Conservation (phyloP, 345 rosid species). For the Luvunga scandens region DNA sequence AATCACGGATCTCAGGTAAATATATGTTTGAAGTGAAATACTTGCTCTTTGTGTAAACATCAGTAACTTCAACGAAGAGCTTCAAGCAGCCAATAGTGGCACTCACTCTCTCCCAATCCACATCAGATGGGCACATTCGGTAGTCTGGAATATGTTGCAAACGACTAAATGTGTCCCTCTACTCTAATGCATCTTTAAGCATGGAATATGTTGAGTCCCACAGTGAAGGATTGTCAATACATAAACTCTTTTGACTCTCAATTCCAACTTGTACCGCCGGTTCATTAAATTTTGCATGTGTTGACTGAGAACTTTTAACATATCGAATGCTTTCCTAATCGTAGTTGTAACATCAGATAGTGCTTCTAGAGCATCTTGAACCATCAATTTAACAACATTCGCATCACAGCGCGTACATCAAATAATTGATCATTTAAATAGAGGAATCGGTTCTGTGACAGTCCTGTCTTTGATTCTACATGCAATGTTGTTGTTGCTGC, state of each 20-base stretch:
- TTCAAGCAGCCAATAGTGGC: conserved; percentile 46
- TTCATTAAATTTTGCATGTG: conserved; percentile 38
- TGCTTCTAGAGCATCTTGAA: conserved; percentile 49
- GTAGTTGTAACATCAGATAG: conserved; percentile 39
- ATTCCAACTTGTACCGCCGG: conserved; percentile 38
- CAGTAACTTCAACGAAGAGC: conserved; percentile 56
- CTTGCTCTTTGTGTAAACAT: conserved; percentile 45
- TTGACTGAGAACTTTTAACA: conserved; percentile 47
- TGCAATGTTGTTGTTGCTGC: conserved; percentile 39
- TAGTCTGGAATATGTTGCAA: conserved; percentile 31
- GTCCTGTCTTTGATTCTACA: conserved; percentile 58
- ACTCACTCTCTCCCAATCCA: conserved; percentile 59
- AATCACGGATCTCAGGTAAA: conserved; percentile 66
- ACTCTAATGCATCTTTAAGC: conserved; percentile 61
- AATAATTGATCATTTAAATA: conserved; percentile 62
- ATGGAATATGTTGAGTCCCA: conserved; percentile 71
- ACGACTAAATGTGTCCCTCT: conserved; percentile 43
- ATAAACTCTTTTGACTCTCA: conserved; percentile 43
- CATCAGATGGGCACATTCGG: conserved; percentile 49
- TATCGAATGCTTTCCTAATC: conserved; percentile 52
- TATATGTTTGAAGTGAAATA: conserved; percentile 54
- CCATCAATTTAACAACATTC: conserved; percentile 60
- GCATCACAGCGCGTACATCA: conserved; percentile 58
- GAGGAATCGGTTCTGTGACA: conserved; percentile 70
- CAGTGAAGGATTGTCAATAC: conserved; percentile 43